Conservation (phyloP, 2,329 filamentous ascomycete species). For the Chaetomiaceae sp. region DNA sequence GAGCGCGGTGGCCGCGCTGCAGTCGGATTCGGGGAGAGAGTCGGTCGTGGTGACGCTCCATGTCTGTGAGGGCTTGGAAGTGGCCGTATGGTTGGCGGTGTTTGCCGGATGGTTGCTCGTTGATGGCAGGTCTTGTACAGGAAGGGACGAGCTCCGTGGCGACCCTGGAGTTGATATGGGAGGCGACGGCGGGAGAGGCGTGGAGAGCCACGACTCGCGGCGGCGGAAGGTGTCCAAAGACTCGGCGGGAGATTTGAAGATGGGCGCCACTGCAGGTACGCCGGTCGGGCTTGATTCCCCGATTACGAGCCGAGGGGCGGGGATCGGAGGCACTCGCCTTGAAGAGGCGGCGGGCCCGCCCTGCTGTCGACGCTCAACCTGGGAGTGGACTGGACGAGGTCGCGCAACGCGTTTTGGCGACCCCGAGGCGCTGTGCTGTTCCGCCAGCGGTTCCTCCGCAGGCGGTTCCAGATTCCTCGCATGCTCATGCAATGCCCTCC, state of each 20-base stretch:
- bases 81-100: too few species aligned
- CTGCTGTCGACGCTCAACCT: background rate
- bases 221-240: conserved; percentile 53
- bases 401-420: background rate
- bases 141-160: conserved; percentile 35
- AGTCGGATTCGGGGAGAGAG: conserved; percentile 13
- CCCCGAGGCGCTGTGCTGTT: background rate
- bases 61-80: conserved; percentile 30
- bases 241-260: conserved; percentile 38
- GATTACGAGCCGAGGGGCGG: conserved; percentile 32
- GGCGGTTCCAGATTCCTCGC: conserved; percentile 1
- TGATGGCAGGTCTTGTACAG: conserved; percentile 30
- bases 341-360: conserved; percentile 10
- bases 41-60: conserved; percentile 30
- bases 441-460: background rate
- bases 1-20: conserved; percentile 28
- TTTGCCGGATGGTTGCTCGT: conserved; percentile 32
- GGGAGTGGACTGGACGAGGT: background rate
- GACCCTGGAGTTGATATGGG: conserved; percentile 38
- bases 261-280: conserved; percentile 27
- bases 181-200: conserved; percentile 42
- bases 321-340: conserved; percentile 35
- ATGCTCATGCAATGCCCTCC: conserved; percentile 7
- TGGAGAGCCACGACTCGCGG: conserved; percentile 48
- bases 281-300: conserved; percentile 22